Percentiles rank a stretch among this genome's conserved stretches.
These are phyloP conservation scores for Acanthamoeba lenticulata DNA, from an alignment of 208 protist species.

Conservation along the genomic window DNA sequence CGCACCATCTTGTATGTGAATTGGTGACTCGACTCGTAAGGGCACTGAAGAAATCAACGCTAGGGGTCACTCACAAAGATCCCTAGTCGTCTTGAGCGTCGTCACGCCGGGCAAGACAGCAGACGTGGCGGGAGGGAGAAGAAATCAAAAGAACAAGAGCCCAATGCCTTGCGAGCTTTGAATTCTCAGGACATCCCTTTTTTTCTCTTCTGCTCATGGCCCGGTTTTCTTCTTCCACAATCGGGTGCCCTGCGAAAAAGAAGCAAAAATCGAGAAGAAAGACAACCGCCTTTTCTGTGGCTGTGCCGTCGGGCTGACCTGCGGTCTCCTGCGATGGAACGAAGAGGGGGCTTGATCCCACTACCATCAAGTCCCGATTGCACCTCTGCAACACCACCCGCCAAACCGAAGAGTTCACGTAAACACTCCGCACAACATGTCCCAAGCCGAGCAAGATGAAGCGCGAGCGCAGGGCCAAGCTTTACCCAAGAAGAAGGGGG, in stretches of 20 bases:
- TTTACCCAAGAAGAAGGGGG: not conserved
- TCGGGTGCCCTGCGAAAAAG: not conserved
- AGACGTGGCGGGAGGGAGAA: not conserved
- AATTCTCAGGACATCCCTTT: not conserved
- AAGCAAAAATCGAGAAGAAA: not conserved
- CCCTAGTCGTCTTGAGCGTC: not conserved
- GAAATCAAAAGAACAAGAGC: not conserved
- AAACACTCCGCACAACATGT: no score
- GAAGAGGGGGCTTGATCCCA: no score
- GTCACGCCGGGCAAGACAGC: not conserved
- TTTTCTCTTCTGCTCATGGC: not conserved
- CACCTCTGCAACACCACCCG: no score
- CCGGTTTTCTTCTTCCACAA: not conserved
- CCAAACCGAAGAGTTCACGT: no score
- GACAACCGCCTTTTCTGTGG: not conserved
- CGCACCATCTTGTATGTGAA: no score
- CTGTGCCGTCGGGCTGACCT: not conserved
- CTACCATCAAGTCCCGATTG: no score
- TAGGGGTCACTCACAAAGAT: not conserved
- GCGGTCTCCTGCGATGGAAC: not conserved
- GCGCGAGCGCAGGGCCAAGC: not conserved
- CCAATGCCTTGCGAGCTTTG: not conserved
- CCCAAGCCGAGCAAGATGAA: not conserved
- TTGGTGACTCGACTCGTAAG: no score
- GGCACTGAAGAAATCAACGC: no score